Conservation (phyloP, 2,329 filamentous ascomycete genomes). For the Septoria petroselini region DNA sequence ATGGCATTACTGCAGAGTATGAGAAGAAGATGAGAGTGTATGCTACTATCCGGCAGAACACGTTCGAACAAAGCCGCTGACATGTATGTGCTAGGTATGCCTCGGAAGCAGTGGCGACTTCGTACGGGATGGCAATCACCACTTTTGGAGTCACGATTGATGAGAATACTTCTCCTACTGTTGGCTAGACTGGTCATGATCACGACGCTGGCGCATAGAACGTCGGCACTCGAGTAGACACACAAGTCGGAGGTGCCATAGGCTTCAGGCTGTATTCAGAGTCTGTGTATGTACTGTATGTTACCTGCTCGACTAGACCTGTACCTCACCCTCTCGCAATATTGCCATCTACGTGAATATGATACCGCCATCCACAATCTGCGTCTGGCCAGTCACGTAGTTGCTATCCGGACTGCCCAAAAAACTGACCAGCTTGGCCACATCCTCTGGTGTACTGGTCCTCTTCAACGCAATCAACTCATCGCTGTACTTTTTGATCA, state of each 20-base stretch:
- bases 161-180: slow-evolving; percentile 17
- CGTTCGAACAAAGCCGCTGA: background rate
- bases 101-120: slow-evolving; percentile 54
- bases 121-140: slow-evolving; percentile 50
- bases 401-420: slow-evolving; percentile 58
- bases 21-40: slow-evolving; percentile 49
- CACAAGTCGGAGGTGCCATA: no score
- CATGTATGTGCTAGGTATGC: slow-evolving; percentile 43
- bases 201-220: no score
- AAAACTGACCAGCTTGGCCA: slow-evolving; percentile 61
- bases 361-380: slow-evolving; percentile 50
- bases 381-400: slow-evolving; percentile 64
- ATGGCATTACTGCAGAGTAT: slow-evolving; percentile 41
- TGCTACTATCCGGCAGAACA: background rate
- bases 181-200: slow-evolving; percentile 1
- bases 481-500: slow-evolving; percentile 53
- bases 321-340: no score
- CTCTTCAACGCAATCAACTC: slow-evolving; percentile 58
- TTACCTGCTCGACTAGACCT: no score
- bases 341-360: slow-evolving; percentile 30
- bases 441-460: slow-evolving; percentile 61
- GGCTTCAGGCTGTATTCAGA: no score
- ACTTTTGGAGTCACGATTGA: slow-evolving; percentile 39
- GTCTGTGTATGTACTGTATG: no score
- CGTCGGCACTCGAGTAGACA: no score